phyloP scores from a whole-genome alignment of 2,329 filamentous ascomycete genomes.

The Colletotrichum sp. region DNA sequence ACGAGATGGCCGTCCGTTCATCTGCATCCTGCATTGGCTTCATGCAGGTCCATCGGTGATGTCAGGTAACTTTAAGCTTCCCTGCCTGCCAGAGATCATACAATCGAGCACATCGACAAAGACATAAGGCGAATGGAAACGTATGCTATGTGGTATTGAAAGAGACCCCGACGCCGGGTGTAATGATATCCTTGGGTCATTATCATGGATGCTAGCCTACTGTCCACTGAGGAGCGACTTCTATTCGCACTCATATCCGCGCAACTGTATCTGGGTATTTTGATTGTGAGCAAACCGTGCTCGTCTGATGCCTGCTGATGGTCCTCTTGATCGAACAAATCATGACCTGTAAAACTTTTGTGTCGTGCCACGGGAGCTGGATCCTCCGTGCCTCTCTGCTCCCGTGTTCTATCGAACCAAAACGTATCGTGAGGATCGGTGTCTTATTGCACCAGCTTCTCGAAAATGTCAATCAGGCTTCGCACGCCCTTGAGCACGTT shows the following conservation, averaged over 20 bases:
- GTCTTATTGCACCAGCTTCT: slow-evolving; percentile 56
- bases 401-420: background rate
- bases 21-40: slow-evolving; percentile 14
- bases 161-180: slow-evolving; percentile 14
- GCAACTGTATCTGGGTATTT: slow-evolving; percentile 17
- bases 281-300: slow-evolving; percentile 1
- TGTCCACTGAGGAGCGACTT: slow-evolving; percentile 12
- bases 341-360: slow-evolving; percentile 2
- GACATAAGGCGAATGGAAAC: background rate
- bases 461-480: slow-evolving; percentile 74
- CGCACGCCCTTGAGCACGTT: slow-evolving; percentile 79
- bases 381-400: background rate
- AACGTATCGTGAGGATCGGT: background rate
- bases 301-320: slow-evolving; percentile 8
- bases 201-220: slow-evolving; percentile 18
- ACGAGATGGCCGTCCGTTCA: background rate
- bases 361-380: background rate
- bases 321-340: background rate
- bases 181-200: slow-evolving; percentile 11
- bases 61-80: background rate
- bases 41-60: slow-evolving; percentile 9
- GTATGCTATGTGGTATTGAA: slow-evolving; percentile 6
- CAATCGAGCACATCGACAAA: background rate
- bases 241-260: slow-evolving; percentile 10
- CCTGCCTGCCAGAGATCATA: background rate